These are phyloP conservation scores for Xylariaceae sp. DNA, from an alignment of 2,329 filamentous ascomycete genomes.

Conservation along the genomic window DNA sequence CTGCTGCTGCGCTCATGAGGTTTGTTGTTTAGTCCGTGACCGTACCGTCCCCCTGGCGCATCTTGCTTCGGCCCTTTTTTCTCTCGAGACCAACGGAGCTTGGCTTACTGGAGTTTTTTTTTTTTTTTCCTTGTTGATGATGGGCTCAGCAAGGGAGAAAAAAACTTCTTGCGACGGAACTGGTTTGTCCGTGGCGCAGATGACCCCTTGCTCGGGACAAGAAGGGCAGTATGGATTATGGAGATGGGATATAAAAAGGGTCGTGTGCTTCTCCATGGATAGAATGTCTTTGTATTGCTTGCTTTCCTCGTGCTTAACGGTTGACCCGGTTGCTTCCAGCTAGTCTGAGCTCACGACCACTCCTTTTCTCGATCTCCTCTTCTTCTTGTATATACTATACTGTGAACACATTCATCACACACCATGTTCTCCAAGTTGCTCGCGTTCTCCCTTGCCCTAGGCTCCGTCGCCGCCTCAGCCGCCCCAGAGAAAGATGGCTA, in stretches of 20 bases:
- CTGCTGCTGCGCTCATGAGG: not conserved
- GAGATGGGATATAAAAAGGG: not conserved
- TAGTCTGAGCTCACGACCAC: constrained; percentile 22
- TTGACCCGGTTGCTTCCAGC: constrained; percentile 13
- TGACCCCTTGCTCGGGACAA: too few relatives aligned
- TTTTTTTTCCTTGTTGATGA: too few relatives aligned
- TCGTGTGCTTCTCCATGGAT: not conserved
- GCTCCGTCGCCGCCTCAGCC: constrained; percentile 18
- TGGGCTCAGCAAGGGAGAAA: too few relatives aligned
- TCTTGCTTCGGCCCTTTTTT: not conserved
- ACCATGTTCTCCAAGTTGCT: constrained; percentile 26
- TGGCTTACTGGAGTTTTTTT: too few relatives aligned
- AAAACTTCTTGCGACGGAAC: too few relatives aligned
- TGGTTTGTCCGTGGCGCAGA: too few relatives aligned
- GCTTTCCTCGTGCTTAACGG: constrained; percentile 16
- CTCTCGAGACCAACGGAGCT: not conserved
- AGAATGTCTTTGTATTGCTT: not conserved
- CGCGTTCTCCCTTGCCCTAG: constrained; percentile 19
- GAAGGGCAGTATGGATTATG: too few relatives aligned
- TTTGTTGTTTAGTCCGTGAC: not conserved
- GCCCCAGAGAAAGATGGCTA: constrained; percentile 39
- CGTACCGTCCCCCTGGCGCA: not conserved
- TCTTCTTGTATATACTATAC: constrained; percentile 7
- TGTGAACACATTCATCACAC: not conserved
- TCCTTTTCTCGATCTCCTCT: constrained; percentile 18